Percentiles rank a stretch among this genome's conserved stretches.
Evolutionary conservation across 176 grass and related monocot species (phyloP).

Genomic region (Oryza brachyantha): DNA sequence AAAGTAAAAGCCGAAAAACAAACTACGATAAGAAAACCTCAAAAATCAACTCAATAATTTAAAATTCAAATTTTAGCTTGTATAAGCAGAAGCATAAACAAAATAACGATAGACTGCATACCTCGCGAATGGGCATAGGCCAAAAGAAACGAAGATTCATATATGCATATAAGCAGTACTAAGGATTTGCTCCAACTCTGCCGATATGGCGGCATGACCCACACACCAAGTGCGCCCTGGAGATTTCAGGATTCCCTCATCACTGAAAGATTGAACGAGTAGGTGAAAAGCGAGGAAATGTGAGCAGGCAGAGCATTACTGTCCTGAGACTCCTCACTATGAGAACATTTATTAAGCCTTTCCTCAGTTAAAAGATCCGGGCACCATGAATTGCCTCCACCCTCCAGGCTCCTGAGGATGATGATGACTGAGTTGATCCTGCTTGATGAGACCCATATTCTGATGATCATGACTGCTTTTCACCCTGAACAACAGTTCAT

Average conservation of each 20-base stretch:
- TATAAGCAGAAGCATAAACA: background rate
- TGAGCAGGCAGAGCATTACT: background rate
- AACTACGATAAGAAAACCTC: too few relatives aligned
- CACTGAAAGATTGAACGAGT: conserved; percentile 25
- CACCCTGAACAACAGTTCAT: background rate
- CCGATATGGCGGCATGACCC: conserved; percentile 1
- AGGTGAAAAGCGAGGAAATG: conserved; percentile 15
- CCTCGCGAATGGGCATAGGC: background rate
- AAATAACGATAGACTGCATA: background rate
- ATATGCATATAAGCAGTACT: too few relatives aligned
- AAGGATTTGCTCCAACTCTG: conserved; percentile 13
- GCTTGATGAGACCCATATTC: background rate
- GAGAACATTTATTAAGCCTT: background rate
- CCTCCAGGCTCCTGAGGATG: background rate
- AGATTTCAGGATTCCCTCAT: conserved; percentile 7
- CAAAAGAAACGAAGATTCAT: background rate
- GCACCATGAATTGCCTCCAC: background rate
- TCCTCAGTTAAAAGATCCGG: background rate
- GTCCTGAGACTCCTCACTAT: background rate
- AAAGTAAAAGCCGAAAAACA: too few relatives aligned
- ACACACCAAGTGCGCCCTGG: background rate
- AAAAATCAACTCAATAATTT: too few relatives aligned
- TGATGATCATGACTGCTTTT: background rate
- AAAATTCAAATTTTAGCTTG: too few relatives aligned
- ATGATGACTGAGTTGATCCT: background rate